Evolutionary conservation across 2,329 filamentous ascomycete genomes (phyloP).

Genomic region (Apiospora aurea): DNA sequence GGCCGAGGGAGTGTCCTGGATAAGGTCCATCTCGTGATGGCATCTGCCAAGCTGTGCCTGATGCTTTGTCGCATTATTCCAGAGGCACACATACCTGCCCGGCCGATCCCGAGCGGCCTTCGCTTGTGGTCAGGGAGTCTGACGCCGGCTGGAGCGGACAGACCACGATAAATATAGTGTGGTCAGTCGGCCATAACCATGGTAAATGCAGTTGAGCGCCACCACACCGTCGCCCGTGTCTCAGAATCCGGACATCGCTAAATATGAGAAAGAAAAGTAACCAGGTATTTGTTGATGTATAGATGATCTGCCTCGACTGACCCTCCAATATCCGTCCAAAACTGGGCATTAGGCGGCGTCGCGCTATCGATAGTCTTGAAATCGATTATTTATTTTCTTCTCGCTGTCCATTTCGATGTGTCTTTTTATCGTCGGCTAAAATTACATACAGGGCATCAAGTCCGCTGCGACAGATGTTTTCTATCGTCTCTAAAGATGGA

Average conservation of each 20-base stretch:
- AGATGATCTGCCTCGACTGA: not conserved
- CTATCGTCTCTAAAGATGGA: not conserved
- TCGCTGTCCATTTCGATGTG: not conserved
- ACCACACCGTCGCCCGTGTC: not conserved
- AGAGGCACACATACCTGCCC: not conserved
- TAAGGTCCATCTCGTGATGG: not conserved
- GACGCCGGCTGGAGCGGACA: not conserved
- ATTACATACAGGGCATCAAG: conserved; percentile 14
- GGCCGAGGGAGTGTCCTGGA: not conserved
- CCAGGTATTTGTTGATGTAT: not conserved
- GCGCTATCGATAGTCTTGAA: not conserved
- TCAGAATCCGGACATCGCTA: not conserved
- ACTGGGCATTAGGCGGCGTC: not conserved
- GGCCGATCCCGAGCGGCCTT: not conserved
- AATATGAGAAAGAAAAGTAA: not conserved
- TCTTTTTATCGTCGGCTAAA: conserved; percentile 10
- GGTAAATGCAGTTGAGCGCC: not conserved
- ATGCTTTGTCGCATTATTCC: not conserved
- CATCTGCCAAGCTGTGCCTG: not conserved
- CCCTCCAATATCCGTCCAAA: not conserved
- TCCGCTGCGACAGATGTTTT: conserved; percentile 1
- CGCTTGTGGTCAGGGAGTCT: not conserved
- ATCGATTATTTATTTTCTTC: conserved; percentile 5
- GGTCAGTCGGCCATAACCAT: no score
- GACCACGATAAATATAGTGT: not conserved